Evolutionary conservation across 805 yeast genomes (phyloP).

Genomic region (Lipomyces orientalis): DNA sequence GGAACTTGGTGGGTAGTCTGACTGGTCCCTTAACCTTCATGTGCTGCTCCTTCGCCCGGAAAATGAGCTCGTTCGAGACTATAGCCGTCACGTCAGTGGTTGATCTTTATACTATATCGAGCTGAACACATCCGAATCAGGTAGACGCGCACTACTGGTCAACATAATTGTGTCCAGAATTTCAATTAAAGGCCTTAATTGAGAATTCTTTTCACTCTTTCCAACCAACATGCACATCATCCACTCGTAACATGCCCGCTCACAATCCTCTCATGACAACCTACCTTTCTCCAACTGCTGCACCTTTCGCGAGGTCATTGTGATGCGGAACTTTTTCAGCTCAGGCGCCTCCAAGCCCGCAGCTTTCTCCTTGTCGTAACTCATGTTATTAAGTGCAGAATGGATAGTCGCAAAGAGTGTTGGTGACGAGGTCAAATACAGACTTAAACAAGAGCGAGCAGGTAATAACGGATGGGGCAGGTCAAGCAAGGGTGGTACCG

Average conservation of each 20-base stretch:
- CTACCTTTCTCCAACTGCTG: conserved; percentile 85
- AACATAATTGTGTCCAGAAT: neutral
- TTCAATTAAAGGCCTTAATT: neutral
- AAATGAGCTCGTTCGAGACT: conserved; percentile 88
- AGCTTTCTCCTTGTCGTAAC: conserved; percentile 51
- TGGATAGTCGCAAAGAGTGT: neutral
- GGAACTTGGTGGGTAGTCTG: conserved; percentile 99
- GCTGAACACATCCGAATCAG: neutral
- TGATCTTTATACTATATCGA: no score
- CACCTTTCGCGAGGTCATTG: conserved; percentile 98
- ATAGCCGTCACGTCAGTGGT: neutral
- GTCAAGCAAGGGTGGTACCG: neutral
- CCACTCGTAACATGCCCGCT: no score
- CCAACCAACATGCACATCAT: neutral
- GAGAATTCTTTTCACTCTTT: neutral
- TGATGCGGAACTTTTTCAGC: conserved; percentile 96
- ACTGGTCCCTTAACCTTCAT: conserved; percentile 98
- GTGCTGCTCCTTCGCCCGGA: conserved; percentile 81
- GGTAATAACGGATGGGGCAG: neutral
- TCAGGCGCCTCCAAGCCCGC: conserved; percentile 36
- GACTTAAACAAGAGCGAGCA: neutral
- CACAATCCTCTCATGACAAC: conserved; percentile 19
- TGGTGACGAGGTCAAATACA: neutral
- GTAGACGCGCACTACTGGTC: neutral
- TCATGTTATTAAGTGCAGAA: conserved; percentile 22